Conservation (phyloP, 441 rosid genomes). For the Gossypium laxum region DNA sequence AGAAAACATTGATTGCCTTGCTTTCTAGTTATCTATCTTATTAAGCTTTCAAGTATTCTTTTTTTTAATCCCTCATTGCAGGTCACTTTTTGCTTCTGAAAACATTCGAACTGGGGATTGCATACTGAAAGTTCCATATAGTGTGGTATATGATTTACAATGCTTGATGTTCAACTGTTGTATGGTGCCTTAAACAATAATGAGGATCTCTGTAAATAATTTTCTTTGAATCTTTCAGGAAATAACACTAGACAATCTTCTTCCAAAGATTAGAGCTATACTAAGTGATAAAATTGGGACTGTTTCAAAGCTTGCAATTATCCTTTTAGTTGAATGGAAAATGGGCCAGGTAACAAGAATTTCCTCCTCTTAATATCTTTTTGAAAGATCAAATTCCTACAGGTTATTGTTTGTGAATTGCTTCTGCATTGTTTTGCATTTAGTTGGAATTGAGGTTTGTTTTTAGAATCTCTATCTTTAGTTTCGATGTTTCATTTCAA, state of each 20-base stretch:
- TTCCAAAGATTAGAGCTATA: constrained; percentile 31
- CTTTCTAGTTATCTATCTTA: neutral
- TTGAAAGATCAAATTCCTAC: neutral
- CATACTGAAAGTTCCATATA: constrained; percentile 58
- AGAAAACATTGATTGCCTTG: neutral
- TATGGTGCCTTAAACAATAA: neutral
- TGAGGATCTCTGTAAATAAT: constrained; percentile 7
- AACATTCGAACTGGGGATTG: constrained; percentile 51
- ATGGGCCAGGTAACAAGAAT: constrained; percentile 37
- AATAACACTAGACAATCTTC: constrained; percentile 47
- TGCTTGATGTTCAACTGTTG: neutral
- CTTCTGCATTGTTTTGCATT: neutral
- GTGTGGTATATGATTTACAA: constrained; percentile 29
- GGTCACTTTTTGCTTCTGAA: constrained; percentile 56
- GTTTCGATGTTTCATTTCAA: neutral
- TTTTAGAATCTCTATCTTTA: neutral
- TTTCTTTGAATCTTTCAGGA: constrained; percentile 40
- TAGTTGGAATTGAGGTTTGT: neutral
- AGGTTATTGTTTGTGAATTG: constrained; percentile 8
- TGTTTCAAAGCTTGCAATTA: constrained; percentile 53
- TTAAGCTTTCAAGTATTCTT: neutral
- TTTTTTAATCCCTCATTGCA: constrained; percentile 20
- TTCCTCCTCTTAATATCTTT: neutral
- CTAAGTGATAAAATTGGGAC: constrained; percentile 36
- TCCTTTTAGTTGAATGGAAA: constrained; percentile 41